Conservation (phyloP, 306 rosid species). For the Lotus japonicus region DNA sequence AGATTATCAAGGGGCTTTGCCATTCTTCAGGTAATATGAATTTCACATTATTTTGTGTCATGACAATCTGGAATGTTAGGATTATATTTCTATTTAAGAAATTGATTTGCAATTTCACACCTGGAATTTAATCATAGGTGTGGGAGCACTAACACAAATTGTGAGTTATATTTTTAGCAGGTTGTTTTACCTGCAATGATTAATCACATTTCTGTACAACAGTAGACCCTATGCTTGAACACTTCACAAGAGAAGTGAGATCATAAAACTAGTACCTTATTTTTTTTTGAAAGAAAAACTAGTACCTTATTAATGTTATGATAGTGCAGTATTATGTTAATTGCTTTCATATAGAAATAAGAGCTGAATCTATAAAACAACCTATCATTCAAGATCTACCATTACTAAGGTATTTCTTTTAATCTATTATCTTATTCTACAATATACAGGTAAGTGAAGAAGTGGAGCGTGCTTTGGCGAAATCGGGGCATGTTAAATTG, state of each 20-base stretch:
- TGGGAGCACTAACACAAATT: too few species aligned
- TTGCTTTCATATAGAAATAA: background rate
- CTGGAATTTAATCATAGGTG: too few species aligned
- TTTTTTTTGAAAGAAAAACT: too few species aligned
- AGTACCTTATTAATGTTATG: too few species aligned
- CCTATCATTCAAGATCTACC: background rate
- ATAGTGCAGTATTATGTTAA: background rate
- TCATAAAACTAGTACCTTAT: too few species aligned
- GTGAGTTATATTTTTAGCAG: conserved; percentile 42
- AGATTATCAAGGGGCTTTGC: too few species aligned
- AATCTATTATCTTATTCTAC: conserved; percentile 20
- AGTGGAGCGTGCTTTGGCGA: conserved; percentile 63
- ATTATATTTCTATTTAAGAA: too few species aligned
- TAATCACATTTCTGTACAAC: background rate
- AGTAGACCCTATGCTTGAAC: background rate
- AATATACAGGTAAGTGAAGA: conserved; percentile 68
- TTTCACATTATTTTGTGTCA: too few species aligned
- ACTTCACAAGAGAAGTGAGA: background rate
- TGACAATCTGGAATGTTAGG: too few species aligned
- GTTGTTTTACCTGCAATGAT: background rate
- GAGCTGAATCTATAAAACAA: conserved; percentile 1
- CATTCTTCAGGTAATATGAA: too few species aligned
- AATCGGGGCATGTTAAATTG: conserved; percentile 36
- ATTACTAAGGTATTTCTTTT: conserved; percentile 13
- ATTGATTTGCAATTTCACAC: too few species aligned